phyloP scores from a whole-genome alignment of 148 eudicot species.

The Rhododendron vialii region DNA sequence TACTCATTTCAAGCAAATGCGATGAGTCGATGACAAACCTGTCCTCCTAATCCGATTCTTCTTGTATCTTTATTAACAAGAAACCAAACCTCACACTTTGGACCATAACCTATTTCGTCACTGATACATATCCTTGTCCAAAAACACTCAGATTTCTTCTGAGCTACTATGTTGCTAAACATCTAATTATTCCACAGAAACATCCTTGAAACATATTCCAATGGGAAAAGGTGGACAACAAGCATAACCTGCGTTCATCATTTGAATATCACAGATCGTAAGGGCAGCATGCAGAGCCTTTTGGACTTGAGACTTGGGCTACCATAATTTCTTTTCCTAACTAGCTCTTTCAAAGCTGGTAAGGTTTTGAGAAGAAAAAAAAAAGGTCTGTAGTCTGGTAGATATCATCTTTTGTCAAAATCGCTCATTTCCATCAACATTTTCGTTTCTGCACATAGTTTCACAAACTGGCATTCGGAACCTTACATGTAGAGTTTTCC shows the following conservation, averaged over 20 bases:
- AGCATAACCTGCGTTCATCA: neutral
- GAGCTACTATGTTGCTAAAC: neutral
- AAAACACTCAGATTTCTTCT: neutral
- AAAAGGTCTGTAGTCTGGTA: neutral
- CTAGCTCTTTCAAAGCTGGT: neutral
- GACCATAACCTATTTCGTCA: neutral
- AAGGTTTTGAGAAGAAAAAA: neutral
- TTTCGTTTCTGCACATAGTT: neutral
- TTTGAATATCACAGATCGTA: neutral
- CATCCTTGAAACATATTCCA: neutral
- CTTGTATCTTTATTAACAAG: neutral
- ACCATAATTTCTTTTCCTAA: neutral
- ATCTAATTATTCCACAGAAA: neutral
- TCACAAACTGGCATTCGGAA: conserved; percentile 6
- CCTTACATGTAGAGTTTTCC: conserved; percentile 98
- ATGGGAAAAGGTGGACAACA: neutral
- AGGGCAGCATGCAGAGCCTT: neutral
- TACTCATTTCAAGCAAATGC: neutral
- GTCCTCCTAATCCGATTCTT: neutral
- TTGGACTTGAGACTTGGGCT: neutral
- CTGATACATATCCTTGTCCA: neutral
- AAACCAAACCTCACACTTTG: neutral
- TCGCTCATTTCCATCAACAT: neutral
- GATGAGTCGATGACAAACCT: neutral
- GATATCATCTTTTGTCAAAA: neutral